These are phyloP conservation scores for Linanthus parryae DNA, from an alignment of 148 eudicot species.

Conservation along the genomic window DNA sequence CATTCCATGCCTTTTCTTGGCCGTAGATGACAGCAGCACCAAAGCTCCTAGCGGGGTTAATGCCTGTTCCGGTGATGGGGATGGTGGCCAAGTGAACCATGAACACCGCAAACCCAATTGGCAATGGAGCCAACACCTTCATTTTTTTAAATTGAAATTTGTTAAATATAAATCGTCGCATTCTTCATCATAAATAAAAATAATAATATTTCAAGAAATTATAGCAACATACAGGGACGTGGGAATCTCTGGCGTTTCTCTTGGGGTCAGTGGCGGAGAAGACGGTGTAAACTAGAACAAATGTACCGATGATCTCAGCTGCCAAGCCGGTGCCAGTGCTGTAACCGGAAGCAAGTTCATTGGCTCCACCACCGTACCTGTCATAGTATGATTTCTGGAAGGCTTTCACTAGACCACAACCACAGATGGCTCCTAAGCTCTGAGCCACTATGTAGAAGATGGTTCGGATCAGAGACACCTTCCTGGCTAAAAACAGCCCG, in stretches of 20 bases:
- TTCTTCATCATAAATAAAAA: too few species aligned
- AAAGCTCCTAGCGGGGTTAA: conserved; percentile 41
- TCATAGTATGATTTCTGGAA: conserved; percentile 6
- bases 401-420: conserved; percentile 10
- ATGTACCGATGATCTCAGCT: conserved; percentile 9
- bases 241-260: conserved; percentile 10
- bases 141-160: background rate
- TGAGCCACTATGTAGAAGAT: conserved; percentile 10
- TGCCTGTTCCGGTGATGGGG: conserved; percentile 39
- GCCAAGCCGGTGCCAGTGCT: conserved; percentile 6
- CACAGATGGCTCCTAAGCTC: conserved; percentile 9
- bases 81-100: conserved; percentile 43
- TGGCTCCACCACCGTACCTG: conserved; percentile 9
- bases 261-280: conserved; percentile 12
- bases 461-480: conserved; percentile 9
- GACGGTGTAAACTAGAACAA: conserved; percentile 8
- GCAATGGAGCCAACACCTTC: conserved; percentile 42
- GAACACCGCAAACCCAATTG: conserved; percentile 40
- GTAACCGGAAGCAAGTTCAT: conserved; percentile 3
- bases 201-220: too few species aligned
- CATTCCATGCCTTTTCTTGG: conserved; percentile 27
- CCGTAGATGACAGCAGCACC: conserved; percentile 40
- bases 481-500: conserved; percentile 9
- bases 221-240: conserved; percentile 8
- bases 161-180: background rate